These are phyloP conservation scores for Penicillium arizonense DNA, from an alignment of 495 filamentous ascomycete species.

Conservation along the genomic window DNA sequence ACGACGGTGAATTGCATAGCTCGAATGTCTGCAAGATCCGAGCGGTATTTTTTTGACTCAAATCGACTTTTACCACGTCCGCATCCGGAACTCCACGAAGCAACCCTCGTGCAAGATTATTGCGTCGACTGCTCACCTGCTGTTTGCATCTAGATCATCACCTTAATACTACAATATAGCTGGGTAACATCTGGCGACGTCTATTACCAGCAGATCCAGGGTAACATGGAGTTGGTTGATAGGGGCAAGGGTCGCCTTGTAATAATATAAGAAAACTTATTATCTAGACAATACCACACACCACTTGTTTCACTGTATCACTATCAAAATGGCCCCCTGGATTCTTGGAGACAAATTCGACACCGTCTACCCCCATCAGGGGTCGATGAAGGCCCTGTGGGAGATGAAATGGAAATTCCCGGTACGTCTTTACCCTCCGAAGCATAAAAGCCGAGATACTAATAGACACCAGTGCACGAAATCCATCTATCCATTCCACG, in stretches of 20 bases:
- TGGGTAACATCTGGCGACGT: background rate
- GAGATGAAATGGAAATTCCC: conserved; percentile 77
- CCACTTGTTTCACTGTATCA: background rate
- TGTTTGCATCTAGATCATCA: conserved; percentile 15
- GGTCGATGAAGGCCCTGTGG: conserved; percentile 73
- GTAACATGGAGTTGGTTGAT: background rate
- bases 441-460: background rate
- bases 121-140: background rate
- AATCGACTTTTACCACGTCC: background rate
- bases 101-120: background rate
- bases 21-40: background rate
- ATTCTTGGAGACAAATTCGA: conserved; percentile 39
- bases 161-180: background rate
- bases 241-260: background rate
- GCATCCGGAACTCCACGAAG: conserved; percentile 7
- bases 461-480: conserved; percentile 49
- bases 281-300: background rate
- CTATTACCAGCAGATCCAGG: background rate
- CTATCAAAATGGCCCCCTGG: conserved; percentile 27
- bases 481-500: conserved; percentile 78
- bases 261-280: background rate
- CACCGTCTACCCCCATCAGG: conserved; percentile 56
- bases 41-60: background rate
- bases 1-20: too few species aligned
- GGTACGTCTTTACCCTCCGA: conserved; percentile 36